Conservation (phyloP, 108 stramenopile species). For the Craspedostauros australis region DNA sequence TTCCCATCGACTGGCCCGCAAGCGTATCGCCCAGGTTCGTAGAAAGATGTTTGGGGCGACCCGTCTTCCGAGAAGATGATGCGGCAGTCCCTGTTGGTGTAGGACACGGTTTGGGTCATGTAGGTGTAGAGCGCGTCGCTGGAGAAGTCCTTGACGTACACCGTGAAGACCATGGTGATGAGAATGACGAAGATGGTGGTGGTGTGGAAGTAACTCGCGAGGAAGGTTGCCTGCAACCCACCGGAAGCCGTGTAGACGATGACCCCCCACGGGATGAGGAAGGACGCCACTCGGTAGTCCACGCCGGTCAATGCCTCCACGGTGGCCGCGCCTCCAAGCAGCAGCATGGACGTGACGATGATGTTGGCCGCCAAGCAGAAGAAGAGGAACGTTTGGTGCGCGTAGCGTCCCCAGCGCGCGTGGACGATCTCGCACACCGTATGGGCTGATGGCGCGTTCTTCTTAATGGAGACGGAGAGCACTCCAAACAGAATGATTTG, state of each 20-base stretch:
- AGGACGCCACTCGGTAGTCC: slow-evolving; percentile 53
- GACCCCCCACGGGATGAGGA: slow-evolving; percentile 74
- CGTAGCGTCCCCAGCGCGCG: slow-evolving; percentile 64
- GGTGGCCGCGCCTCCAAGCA: slow-evolving; percentile 72
- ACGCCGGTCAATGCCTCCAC: slow-evolving; percentile 68
- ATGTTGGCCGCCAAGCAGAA: slow-evolving; percentile 60
- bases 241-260: slow-evolving; percentile 69
- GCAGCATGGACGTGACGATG: slow-evolving; percentile 71
- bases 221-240: slow-evolving; percentile 71
- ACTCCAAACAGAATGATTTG: slow-evolving; percentile 79
- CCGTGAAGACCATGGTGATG: slow-evolving; percentile 52
- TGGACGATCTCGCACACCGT: slow-evolving; percentile 70
- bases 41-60: too few species aligned
- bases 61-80: slow-evolving; percentile 24
- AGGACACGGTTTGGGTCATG: slow-evolving; percentile 25
- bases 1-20: slow-evolving; percentile 62
- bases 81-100: slow-evolving; percentile 31
- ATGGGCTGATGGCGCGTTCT: slow-evolving; percentile 63
- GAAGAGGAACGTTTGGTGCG: slow-evolving; percentile 69
- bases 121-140: slow-evolving; percentile 32
- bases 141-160: slow-evolving; percentile 29
- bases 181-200: slow-evolving; percentile 53
- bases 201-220: slow-evolving; percentile 58
- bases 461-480: slow-evolving; percentile 67
- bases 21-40: slow-evolving; percentile 10